phyloP scores from a whole-genome alignment of 2,329 filamentous ascomycete species.

The Aspergillus sp. region DNA sequence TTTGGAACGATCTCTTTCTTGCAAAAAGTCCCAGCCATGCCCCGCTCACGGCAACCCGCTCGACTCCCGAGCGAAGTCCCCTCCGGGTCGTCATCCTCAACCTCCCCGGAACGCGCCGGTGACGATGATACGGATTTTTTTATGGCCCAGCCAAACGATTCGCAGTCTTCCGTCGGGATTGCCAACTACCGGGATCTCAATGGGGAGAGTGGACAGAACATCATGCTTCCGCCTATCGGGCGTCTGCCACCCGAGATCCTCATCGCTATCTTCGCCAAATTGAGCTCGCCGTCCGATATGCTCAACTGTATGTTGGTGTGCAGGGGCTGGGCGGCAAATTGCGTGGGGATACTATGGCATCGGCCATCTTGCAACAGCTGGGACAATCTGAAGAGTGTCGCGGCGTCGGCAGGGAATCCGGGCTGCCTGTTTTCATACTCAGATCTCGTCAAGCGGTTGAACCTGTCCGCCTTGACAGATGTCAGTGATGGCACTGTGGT shows the following conservation, averaged over 20 bases:
- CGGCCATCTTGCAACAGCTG: conserved; percentile 84
- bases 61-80: conserved; percentile 33
- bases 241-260: conserved; percentile 88
- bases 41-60: conserved; percentile 28
- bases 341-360: conserved; percentile 91
- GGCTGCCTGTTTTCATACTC: conserved; percentile 82
- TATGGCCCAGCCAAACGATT: conserved; percentile 74
- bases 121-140: conserved; percentile 94
- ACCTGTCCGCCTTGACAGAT: conserved; percentile 69
- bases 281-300: conserved; percentile 67
- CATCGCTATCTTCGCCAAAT: conserved; percentile 82
- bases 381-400: conserved; percentile 71
- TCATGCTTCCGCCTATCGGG: conserved; percentile 55
- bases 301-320: conserved; percentile 89
- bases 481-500: conserved; percentile 85
- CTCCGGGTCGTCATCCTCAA: conserved; percentile 38
- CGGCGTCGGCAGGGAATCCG: conserved; percentile 62
- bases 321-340: conserved; percentile 84
- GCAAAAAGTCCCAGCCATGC: conserved; percentile 18
- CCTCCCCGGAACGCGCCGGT: conserved; percentile 49
- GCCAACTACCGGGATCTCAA: conserved; percentile 69
- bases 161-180: conserved; percentile 79
- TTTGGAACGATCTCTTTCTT: neutral
- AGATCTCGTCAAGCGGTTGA: conserved; percentile 84
- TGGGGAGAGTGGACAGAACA: conserved; percentile 44